Base-by-base conservation (phyloP, 768 basidiomycete genomes). In the Tulasnella sp. region DNA sequence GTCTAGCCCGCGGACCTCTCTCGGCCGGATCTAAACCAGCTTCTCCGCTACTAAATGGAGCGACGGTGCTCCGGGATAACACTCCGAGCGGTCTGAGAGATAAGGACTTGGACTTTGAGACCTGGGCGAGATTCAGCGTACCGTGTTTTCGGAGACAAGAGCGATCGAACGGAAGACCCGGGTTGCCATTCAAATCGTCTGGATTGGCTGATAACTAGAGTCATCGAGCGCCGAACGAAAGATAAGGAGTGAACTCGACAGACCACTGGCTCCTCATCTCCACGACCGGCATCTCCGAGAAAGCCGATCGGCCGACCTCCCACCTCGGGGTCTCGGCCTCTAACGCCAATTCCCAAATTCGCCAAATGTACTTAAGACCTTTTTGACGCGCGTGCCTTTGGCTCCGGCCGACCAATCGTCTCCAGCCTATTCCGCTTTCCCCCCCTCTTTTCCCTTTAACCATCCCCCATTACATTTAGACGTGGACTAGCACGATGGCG, bases 401-500 rank as follows among this genome's bases (percentile, higher is more conserved):
- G 40, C 64, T 29, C 34, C 35, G 40, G 40, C 64, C 36, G 64
- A 66, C 69, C 44, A 44, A 70, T 70, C 69, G 47, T 41, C 40
- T 29, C 32, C 17, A 34, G 32, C 26, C 52, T 59, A 59, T 59
- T 59, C 52, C 52, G 52, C 52, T 29, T 12, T 1, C 52, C 22
- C 29, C 29, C 3, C 19, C 52, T 26, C 7, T 59, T 4, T 29
- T n/a, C 35, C 35, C 40, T 40, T 70, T 52, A 40, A 69, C 37
- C 39, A 35, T 39, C 67, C n/a, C 35, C 69, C 69, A 22, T 47
- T 70, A 29, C 69, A 26, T 42, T 70, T 37, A 42, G 59, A 32
- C 40, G 40, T 34, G 19, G 11, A 14, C 40, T 44, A 26, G 42
- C 75, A 78, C 40, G 37, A 89, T 89, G 88, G 86, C 88, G 26